Conservation (phyloP, 306 rosid species). For the Luffa aegyptiaca region DNA sequence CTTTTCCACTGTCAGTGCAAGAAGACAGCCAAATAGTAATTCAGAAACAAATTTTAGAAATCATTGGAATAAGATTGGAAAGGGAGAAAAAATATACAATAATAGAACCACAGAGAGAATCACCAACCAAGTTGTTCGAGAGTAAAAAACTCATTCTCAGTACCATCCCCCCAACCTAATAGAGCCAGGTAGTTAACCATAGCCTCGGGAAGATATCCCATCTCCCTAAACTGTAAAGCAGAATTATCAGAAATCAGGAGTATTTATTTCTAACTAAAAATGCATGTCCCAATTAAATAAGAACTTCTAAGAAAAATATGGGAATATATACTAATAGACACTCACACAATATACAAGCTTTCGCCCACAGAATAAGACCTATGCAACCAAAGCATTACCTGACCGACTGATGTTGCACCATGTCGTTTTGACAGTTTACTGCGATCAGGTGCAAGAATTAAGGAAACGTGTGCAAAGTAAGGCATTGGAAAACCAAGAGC, state of each 20-base stretch:
- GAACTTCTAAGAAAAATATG: not conserved
- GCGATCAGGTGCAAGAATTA: conserved; percentile 92
- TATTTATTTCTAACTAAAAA: not conserved
- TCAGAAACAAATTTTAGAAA: not conserved
- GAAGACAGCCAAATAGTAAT: not conserved
- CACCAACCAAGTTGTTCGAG: conserved; percentile 65
- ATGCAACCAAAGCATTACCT: conserved; percentile 29
- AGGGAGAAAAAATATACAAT: not conserved
- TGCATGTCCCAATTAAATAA: not conserved
- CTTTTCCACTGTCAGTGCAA: conserved; percentile 54
- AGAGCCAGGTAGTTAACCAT: conserved; percentile 87
- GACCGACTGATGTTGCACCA: conserved; percentile 98
- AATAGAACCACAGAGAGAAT: not conserved
- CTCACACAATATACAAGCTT: not conserved
- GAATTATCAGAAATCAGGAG: conserved; percentile 8
- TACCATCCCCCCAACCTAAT: conserved; percentile 98
- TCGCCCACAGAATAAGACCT: not conserved
- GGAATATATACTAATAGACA: not conserved
- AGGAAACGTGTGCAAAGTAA: conserved; percentile 75
- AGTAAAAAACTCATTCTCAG: conserved; percentile 78
- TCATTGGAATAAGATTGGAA: not conserved
- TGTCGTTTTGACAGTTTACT: conserved; percentile 95
- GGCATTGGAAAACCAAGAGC: conserved; percentile 80
- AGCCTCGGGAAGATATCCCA: conserved; percentile 92
- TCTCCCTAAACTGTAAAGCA: conserved; percentile 72